These are phyloP conservation scores for Plenodomus tracheiphilus DNA, from an alignment of 2,329 filamentous ascomycete genomes.

Conservation along the genomic window DNA sequence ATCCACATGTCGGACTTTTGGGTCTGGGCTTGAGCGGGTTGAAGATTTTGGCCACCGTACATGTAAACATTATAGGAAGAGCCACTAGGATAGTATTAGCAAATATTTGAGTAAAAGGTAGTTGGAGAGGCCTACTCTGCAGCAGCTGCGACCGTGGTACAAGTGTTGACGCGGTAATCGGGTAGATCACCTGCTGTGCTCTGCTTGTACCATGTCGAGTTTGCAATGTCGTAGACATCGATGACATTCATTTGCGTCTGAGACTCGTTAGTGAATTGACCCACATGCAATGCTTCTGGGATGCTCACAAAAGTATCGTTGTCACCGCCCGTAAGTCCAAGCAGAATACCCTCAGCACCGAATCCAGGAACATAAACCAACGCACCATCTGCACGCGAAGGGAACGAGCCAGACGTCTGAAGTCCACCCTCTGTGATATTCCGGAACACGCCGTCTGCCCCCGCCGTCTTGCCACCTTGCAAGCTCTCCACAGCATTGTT, in stretches of 20 bases:
- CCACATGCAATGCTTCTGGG: too few relatives aligned
- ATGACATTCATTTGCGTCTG: conserved; percentile 70
- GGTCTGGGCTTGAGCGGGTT: conserved; percentile 60
- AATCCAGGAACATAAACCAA: conserved; percentile 78
- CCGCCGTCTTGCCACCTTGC: conserved; percentile 58
- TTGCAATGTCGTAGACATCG: conserved; percentile 78
- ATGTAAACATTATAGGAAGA: conserved; percentile 78
- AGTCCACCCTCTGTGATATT: conserved; percentile 75
- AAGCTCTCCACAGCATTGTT: conserved; percentile 66
- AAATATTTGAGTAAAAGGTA: background rate
- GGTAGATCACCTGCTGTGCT: conserved; percentile 64
- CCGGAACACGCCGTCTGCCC: conserved; percentile 65
- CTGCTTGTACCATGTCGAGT: conserved; percentile 73
- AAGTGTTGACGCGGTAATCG: conserved; percentile 64
- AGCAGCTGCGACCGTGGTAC: conserved; percentile 73
- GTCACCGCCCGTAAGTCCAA: conserved; percentile 77
- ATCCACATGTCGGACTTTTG: conserved; percentile 79
- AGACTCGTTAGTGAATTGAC: conserved; percentile 8
- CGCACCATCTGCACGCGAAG: conserved; percentile 72
- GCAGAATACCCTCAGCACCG: conserved; percentile 72
- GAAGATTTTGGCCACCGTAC: conserved; percentile 75
- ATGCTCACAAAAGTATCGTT: conserved; percentile 64
- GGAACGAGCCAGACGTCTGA: conserved; percentile 68
- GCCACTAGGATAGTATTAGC: conserved; percentile 49
- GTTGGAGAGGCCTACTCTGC: conserved; percentile 54